Base-by-base conservation (phyloP, 306 rosid species). In the Medicago lupulina region DNA sequence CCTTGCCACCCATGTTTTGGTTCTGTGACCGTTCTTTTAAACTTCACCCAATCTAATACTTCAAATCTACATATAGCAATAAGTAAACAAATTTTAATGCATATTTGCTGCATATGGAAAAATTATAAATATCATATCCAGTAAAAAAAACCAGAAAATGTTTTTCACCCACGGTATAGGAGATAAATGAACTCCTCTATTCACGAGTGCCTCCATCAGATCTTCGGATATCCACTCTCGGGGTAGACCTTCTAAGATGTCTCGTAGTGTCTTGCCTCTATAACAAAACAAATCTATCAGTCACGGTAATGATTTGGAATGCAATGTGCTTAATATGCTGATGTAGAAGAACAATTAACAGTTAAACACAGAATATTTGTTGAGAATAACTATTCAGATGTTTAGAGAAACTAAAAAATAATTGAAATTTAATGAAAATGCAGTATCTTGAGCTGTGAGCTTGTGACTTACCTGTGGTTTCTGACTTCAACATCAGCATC, bases 161-260 rank as follows among this genome's bases (percentile, higher is more conserved):
- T 65, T 43, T 76, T 83, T 43, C 43, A 67, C 89, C 78, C 81
- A 95, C 99, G 83, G 81, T 73, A 97, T 89, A 72, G 89, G 89
- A 76, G 96, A 92, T 57, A 95, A 83, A 86, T 83, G 87, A 80
- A 92, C 90, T 70, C 97, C 92, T 83, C 88, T 89, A 60, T 72
- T 79, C 62, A 80, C 46, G 40, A 95, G 94, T 72, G 96, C 97
- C 87, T 92, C 99, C 91, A 92, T 87, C 80, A 95, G 81, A 89
- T 95, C 97, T 84, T 95, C 99, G 47, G 93, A 95, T 68, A 95
- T 82, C 97, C 97, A 92, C 81, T 92, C 99, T 74, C 96, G 90
- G 36, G 97, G 97, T 80, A 95, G 93, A 69, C 91, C 87, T 80
- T 95, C 99, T 81, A 95, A 82, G 80, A 92, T 89, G 78, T 95